Percentiles rank a stretch among this genome's conserved stretches.
Evolutionary conservation across 2,329 filamentous ascomycete species (phyloP).

Genomic region (Colletotrichum sp.): DNA sequence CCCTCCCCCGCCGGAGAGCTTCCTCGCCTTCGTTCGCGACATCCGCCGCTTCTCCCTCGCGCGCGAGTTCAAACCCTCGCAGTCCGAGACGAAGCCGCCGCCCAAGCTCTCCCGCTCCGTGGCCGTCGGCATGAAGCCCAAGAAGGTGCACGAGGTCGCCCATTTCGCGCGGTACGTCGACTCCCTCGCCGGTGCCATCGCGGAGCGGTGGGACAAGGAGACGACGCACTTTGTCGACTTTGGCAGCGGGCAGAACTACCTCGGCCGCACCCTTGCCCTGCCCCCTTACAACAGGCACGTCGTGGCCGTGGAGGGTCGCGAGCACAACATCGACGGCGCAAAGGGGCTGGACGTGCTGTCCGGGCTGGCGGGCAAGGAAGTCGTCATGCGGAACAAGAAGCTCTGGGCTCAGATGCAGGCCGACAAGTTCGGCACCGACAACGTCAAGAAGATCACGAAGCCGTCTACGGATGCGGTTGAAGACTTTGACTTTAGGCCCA

Average conservation of each 20-base stretch:
- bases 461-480: constrained; percentile 18
- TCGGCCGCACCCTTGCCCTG: constrained; percentile 85
- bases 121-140: constrained; percentile 90
- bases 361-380: constrained; percentile 74
- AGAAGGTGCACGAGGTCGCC: constrained; percentile 93
- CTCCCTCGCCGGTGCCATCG: constrained; percentile 61
- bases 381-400: constrained; percentile 84
- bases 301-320: constrained; percentile 87
- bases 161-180: constrained; percentile 89
- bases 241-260: constrained; percentile 95
- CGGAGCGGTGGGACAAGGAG: constrained; percentile 56
- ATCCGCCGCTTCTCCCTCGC: constrained; percentile 73
- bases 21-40: constrained; percentile 75
- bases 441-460: constrained; percentile 30
- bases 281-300: constrained; percentile 86
- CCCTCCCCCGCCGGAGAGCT: constrained; percentile 51
- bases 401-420: constrained; percentile 61
- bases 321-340: constrained; percentile 86
- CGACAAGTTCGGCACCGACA: constrained; percentile 46
- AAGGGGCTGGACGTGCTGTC: constrained; percentile 85
- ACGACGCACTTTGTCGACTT: constrained; percentile 95
- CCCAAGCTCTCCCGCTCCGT: constrained; percentile 72
- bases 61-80: constrained; percentile 57
- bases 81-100: constrained; percentile 42
- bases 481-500: constrained; percentile 50